Evolutionary conservation across 2,329 filamentous ascomycete species (phyloP).

Genomic region (Paecilomyces dactylethromorphus): DNA sequence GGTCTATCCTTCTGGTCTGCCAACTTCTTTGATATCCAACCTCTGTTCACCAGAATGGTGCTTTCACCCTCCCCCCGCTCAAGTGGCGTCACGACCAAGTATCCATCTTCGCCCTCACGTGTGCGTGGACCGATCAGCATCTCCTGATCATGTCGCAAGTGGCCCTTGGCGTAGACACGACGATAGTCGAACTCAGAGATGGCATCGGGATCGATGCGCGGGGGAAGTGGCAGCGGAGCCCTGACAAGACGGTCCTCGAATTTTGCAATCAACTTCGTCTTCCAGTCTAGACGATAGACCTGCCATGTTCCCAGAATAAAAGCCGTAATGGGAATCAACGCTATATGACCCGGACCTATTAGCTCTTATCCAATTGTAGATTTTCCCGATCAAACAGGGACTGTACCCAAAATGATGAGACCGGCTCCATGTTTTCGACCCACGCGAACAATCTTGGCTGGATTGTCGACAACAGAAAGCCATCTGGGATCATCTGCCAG

Average conservation of each 20-base stretch:
- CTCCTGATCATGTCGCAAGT: constrained; percentile 79
- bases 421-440: constrained; percentile 72
- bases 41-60: constrained; percentile 80
- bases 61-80: constrained; percentile 57
- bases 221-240: constrained; percentile 76
- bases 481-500: constrained; percentile 69
- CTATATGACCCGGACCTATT: constrained; percentile 27
- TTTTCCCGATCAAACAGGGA: neutral
- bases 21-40: constrained; percentile 81
- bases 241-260: constrained; percentile 88
- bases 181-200: constrained; percentile 89
- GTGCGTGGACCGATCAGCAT: constrained; percentile 93
- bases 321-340: constrained; percentile 83
- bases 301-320: constrained; percentile 93
- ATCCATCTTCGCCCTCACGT: constrained; percentile 83
- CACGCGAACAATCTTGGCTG: constrained; percentile 69
- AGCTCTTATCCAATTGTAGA: neutral
- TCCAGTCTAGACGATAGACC: constrained; percentile 87
- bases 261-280: constrained; percentile 82
- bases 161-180: constrained; percentile 68
- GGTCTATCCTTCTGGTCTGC: constrained; percentile 57
- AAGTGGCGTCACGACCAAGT: constrained; percentile 83
- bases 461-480: constrained; percentile 79
- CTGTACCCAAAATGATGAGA: constrained; percentile 65
- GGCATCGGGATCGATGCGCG: constrained; percentile 71